Evolutionary conservation across 2,329 filamentous ascomycete genomes (phyloP), one percentile per base, ranked within the genome.

Genomic region (Aspergillus eucalypticola): DNA sequence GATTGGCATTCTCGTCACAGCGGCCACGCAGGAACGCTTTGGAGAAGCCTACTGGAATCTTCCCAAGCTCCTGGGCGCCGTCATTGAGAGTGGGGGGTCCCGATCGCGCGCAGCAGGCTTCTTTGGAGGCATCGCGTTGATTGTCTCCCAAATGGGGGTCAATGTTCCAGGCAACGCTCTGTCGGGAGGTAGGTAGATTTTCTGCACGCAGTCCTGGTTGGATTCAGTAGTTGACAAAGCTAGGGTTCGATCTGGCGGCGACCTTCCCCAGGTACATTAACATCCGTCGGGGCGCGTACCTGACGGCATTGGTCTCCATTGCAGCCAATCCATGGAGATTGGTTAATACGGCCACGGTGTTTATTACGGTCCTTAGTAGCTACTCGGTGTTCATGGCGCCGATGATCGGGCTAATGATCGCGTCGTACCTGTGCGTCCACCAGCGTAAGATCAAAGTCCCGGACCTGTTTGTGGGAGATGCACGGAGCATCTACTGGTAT

Each of bases 251-350:
- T 65, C 72, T 86, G 52, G 79, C 83, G 0, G 81, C 79, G 1
- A 69, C 85, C 0, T 80, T 80, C 59, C 83, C 83, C 0, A 76
- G 75, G 42, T 85, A 81, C 62, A 79, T 87, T 71, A 85, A 84
- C 67, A 86, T 86, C 59, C 74, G 83, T 4, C 79, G 84, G 2
- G 85, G 84, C 1, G 78, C 78, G 2, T 82, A 82, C 60, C 71
- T 86, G 42, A 79, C 77, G 4, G 74, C 79, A 0, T 63, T 82
- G 1, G 8, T 70, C 2, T 65, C 65, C 3, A 57, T 64, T 5
- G 67, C 61, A 8, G 62, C 62, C 11, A 68, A 70, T 25, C 69
- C 69, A 1, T 71, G 69, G 69, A 62, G 64, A 19, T 56, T 70
- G 6, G 61, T 68, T 1, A 69, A 67, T 32, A 68, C 66, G 2